A percentile compares a stretch with the other conserved stretches of the same genome.
phyloP scores from a whole-genome alignment of 2,329 filamentous ascomycete genomes.

The Fusarium setosum region DNA sequence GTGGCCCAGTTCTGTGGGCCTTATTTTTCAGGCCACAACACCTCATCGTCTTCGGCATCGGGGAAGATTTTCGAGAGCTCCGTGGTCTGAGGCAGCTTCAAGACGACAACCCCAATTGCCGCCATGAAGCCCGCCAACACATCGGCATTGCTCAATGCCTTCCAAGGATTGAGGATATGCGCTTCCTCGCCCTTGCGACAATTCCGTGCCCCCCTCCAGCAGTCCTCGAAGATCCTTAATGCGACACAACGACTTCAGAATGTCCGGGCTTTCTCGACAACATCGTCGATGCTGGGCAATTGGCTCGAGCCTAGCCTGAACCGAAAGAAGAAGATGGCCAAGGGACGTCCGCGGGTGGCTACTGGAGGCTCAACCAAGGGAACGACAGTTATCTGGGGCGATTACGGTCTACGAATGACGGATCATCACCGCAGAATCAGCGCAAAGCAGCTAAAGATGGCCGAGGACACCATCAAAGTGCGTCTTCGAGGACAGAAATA shows the following conservation, averaged over 20 bases:
- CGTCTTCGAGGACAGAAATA: slow-evolving; percentile 92
- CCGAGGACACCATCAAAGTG: slow-evolving; percentile 92
- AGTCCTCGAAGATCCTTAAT: slow-evolving; percentile 44
- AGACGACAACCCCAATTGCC: slow-evolving; percentile 40
- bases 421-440: slow-evolving; percentile 94
- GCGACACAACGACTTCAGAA: slow-evolving; percentile 54
- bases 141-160: slow-evolving; percentile 61
- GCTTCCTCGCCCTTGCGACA: slow-evolving; percentile 54
- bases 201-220: slow-evolving; percentile 47
- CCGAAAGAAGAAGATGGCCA: slow-evolving; percentile 89
- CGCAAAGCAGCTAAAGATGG: slow-evolving; percentile 86
- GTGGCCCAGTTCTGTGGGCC: slow-evolving; percentile 32
- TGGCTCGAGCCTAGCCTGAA: slow-evolving; percentile 86
- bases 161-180: slow-evolving; percentile 61
- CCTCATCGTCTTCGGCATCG: slow-evolving; percentile 14
- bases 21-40: slow-evolving; percentile 35
- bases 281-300: slow-evolving; percentile 67
- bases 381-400: slow-evolving; percentile 95
- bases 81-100: slow-evolving; percentile 39
- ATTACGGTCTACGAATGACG: slow-evolving; percentile 92
- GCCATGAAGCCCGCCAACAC: slow-evolving; percentile 60
- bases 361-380: slow-evolving; percentile 93
- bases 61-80: slow-evolving; percentile 50
- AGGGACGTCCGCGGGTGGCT: slow-evolving; percentile 86
- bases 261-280: slow-evolving; percentile 79